Base-by-base conservation (phyloP, 2,329 filamentous ascomycete genomes). In the Triangularia verruculosa region DNA sequence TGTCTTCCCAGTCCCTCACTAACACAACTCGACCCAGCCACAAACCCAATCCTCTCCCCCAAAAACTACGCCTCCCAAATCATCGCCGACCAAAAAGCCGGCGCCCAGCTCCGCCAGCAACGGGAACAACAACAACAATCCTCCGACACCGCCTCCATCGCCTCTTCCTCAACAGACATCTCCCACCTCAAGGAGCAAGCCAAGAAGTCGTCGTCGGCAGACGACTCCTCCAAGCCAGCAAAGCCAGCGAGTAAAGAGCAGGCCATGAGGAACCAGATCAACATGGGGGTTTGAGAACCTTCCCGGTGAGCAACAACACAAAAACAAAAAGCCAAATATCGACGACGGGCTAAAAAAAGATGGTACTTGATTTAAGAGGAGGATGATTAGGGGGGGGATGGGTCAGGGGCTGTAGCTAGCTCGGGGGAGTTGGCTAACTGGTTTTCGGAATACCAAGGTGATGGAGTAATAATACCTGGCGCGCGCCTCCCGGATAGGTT, bases 101-200 rank as follows among this genome's bases (percentile, higher is more conserved):
- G 58, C 53, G n/a, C 13, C 4, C 34, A 28, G 51, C 57, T 30
- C 13, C 59, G 39, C 57, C 43, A 60, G 25, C 55, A 57, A 24
- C 47, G 47, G 20, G 51, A 57, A 51, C 12, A 47, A 58, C 52
- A 27, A n/a, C 34, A 55, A 53, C 20, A 53, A 25, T 27, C 47
- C 24, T 52, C 63, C 25, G 71, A 72, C 68, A 64, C 63, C 6
- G 68, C 71, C 43, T 75, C 73, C 24, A 47, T 72, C 54, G 63
- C 68, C 28, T 67, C 52, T 52, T 54, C 62, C 43, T 69, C 68
- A 34, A 68, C 64, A 65, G 69, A 72, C 63, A 65, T 66, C 32
- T 52, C 62, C 51, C 63, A 72, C 28, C 64, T 72, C 57, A 71
- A 72, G 65, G 55, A 63, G 43, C 69, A 68, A 54, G n/a, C 68